Percentiles rank a stretch among this genome's conserved stretches.
Conservation (phyloP, 139 green algal genomes). For the Haematococcus lacustris region DNA sequence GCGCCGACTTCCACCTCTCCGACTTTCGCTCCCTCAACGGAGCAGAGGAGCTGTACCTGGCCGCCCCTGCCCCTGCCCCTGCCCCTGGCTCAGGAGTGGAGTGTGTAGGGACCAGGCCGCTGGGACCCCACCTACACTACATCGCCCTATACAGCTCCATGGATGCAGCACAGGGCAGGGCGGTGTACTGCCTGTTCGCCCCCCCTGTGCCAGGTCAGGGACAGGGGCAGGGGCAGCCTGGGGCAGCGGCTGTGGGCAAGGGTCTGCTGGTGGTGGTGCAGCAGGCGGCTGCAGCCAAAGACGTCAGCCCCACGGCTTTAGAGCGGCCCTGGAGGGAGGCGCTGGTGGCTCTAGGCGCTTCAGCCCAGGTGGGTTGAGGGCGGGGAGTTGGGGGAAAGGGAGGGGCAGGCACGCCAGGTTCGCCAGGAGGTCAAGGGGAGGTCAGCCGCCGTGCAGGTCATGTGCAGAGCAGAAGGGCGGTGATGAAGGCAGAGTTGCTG, state of each 20-base stretch:
- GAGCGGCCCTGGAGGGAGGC: constrained; percentile 56
- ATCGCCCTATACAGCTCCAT: constrained; percentile 57
- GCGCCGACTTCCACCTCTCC: constrained; percentile 45
- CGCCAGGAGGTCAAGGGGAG: no score
- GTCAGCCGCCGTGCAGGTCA: no score
- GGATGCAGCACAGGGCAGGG: constrained; percentile 31
- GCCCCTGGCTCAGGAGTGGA: neutral
- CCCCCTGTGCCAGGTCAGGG: constrained; percentile 31
- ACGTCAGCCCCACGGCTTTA: no score
- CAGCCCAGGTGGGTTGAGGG: no score
- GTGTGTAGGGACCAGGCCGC: constrained; percentile 19
- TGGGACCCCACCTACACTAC: constrained; percentile 48
- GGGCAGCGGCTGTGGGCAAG: constrained; percentile 34
- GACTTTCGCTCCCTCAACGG: no score
- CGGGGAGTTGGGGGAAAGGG: no score
- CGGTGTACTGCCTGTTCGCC: constrained; percentile 51
- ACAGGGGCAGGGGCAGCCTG: constrained; percentile 55
- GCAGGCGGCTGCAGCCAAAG: no score
- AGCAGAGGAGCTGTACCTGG: constrained; percentile 63
- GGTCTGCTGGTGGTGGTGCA: constrained; percentile 32
- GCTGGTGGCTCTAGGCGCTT: neutral
- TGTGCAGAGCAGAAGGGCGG: no score
- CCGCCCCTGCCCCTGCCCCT: constrained; percentile 7
- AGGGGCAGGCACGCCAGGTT: no score
- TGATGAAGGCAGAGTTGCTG: no score